Evolutionary conservation across 2,329 filamentous ascomycete genomes (phyloP).

Genomic region (Coniochaeta sp.): DNA sequence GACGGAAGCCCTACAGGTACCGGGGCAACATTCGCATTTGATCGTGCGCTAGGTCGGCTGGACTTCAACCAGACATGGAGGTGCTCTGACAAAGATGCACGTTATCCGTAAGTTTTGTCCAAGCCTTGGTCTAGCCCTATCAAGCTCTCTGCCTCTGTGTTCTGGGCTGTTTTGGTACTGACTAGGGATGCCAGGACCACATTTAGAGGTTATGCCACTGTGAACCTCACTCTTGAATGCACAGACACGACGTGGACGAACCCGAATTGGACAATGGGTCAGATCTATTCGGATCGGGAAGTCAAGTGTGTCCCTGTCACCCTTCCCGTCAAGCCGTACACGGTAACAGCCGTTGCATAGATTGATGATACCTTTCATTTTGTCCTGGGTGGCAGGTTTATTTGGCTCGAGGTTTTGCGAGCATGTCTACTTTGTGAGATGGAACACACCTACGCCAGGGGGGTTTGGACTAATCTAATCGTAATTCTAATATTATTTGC

Average conservation of each 20-base stretch:
- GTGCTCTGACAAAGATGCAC: slow-evolving; percentile 31
- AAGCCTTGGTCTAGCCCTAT: not conserved
- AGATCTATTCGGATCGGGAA: slow-evolving; percentile 28
- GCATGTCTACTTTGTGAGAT: no score
- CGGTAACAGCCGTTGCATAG: slow-evolving; percentile 27
- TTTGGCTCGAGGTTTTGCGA: not conserved
- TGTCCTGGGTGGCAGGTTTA: not conserved
- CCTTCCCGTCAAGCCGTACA: slow-evolving; percentile 21
- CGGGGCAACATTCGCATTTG: slow-evolving; percentile 33
- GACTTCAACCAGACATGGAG: slow-evolving; percentile 41
- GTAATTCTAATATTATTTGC: not conserved
- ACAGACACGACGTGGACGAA: slow-evolving; percentile 25
- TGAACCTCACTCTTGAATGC: slow-evolving; percentile 27
- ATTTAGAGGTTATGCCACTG: slow-evolving; percentile 23
- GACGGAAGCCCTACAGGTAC: slow-evolving; percentile 14
- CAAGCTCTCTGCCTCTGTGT: not conserved
- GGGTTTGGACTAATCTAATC: not conserved
- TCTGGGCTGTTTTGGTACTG: not conserved
- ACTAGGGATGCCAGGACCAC: slow-evolving; percentile 16
- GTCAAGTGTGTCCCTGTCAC: slow-evolving; percentile 24
- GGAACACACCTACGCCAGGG: no score
- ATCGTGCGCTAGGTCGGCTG: slow-evolving; percentile 25
- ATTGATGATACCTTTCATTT: not conserved
- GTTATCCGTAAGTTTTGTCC: slow-evolving; percentile 25
- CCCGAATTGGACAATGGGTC: slow-evolving; percentile 29